Conservation (phyloP, 257 asterid genomes). For the Solanum bulbocastanum region DNA sequence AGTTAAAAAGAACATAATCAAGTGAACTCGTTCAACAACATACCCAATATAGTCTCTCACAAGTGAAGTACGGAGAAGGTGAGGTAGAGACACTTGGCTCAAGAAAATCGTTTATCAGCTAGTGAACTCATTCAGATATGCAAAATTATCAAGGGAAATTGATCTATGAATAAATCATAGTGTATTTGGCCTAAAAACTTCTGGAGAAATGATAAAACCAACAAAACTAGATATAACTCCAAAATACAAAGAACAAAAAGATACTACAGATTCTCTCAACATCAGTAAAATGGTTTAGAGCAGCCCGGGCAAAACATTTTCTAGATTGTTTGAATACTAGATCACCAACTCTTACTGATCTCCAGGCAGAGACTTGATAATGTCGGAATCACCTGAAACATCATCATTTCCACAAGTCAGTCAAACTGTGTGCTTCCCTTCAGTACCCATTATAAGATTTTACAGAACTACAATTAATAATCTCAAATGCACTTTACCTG, state of each 20-base stretch:
- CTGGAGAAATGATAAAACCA: not conserved
- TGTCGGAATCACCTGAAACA: constrained; percentile 62
- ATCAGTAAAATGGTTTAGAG: not conserved
- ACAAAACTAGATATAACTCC: not conserved
- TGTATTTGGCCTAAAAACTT: not conserved
- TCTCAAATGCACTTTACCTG: constrained; percentile 23
- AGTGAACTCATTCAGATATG: not conserved
- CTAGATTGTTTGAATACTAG: not conserved
- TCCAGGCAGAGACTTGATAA: constrained; percentile 51
- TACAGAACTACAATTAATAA: not conserved
- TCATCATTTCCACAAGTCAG: not conserved
- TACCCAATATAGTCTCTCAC: not conserved
- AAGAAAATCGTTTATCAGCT: not conserved
- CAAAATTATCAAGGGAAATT: not conserved
- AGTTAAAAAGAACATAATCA: not conserved
- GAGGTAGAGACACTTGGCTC: not conserved
- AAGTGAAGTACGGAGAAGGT: not conserved
- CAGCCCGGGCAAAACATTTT: not conserved
- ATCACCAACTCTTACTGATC: constrained; percentile 28
- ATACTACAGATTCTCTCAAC: not conserved
- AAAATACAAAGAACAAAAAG: not conserved
- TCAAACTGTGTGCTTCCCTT: not conserved
- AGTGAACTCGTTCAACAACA: not conserved
- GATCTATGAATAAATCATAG: not conserved
- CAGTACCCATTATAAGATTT: not conserved